These are phyloP conservation scores for Neotropicomus parvogracilis DNA, from an alignment of 1,284 basidiomycete genomes.

Conservation along the genomic window DNA sequence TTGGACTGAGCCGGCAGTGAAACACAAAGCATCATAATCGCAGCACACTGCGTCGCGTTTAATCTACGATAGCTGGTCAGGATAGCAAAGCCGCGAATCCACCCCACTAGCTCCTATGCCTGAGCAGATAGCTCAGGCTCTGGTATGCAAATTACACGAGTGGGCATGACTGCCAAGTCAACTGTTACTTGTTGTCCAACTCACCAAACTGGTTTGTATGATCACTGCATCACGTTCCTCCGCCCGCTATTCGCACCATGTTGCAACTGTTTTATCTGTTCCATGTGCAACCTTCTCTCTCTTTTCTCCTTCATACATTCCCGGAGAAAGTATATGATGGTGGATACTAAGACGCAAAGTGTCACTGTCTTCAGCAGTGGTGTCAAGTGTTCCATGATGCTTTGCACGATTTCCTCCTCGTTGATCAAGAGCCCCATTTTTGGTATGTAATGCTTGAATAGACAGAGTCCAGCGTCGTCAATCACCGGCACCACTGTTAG, in stretches of 20 bases:
- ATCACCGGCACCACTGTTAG: not conserved
- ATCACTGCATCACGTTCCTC: constrained; percentile 1
- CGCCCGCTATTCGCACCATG: not conserved
- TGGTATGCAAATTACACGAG: too few relatives aligned
- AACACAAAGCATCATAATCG: too few relatives aligned
- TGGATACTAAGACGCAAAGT: constrained; percentile 20
- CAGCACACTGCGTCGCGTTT: too few relatives aligned
- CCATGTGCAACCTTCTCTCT: constrained; percentile 20
- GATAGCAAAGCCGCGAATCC: too few relatives aligned
- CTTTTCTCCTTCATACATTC: constrained; percentile 21
- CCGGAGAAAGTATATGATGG: constrained; percentile 18
- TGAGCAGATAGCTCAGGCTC: too few relatives aligned
- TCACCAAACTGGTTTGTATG: not conserved
- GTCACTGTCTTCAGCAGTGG: constrained; percentile 17
- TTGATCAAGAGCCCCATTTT: constrained; percentile 27
- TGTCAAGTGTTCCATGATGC: constrained; percentile 11
- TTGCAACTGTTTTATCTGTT: constrained; percentile 21
- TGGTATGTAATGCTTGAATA: too few relatives aligned
- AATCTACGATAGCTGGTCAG: too few relatives aligned
- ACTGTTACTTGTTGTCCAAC: not conserved
- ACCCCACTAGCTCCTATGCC: too few relatives aligned
- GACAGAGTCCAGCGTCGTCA: too few relatives aligned
- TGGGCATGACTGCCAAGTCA: not conserved
- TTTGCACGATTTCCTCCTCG: constrained; percentile 18
- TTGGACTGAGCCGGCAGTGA: too few relatives aligned